Conservation (phyloP, 441 rosid species). For the Metrosideros polymorpha region DNA sequence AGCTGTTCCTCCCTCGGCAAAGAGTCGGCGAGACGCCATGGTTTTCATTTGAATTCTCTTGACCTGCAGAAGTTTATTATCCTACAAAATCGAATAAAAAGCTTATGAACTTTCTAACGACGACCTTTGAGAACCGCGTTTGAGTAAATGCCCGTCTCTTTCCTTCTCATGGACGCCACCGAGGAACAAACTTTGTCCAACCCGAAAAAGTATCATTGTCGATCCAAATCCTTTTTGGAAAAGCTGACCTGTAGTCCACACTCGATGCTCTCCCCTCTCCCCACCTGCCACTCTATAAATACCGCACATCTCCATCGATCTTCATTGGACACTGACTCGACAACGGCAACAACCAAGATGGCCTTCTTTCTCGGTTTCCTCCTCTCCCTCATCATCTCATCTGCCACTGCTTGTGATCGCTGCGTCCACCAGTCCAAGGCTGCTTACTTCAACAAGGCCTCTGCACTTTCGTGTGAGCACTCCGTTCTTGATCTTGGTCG, state of each 20-base stretch:
- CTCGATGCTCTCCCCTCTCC: neutral
- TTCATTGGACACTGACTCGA: neutral
- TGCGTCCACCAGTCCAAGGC: constrained; percentile 66
- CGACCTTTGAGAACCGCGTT: constrained; percentile 17
- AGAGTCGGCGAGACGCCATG: neutral
- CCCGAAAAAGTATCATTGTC: neutral
- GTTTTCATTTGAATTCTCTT: neutral
- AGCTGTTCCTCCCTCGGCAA: neutral
- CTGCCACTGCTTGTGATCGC: constrained; percentile 64
- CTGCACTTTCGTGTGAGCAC: constrained; percentile 56
- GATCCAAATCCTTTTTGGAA: neutral
- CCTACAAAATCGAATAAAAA: neutral
- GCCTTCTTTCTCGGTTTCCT: constrained; percentile 16
- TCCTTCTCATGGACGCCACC: neutral
- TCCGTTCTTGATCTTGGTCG: neutral
- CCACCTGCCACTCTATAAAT: neutral
- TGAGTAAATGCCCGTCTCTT: constrained; percentile 8
- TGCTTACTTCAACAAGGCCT: constrained; percentile 53
- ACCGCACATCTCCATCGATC: neutral
- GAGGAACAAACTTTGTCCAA: neutral
- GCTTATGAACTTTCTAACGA: neutral
- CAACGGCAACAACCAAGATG: constrained; percentile 12
- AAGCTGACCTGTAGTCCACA: constrained; percentile 52
- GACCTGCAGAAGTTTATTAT: neutral
- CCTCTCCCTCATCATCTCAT: constrained; percentile 30